phyloP scores from a whole-genome alignment of 768 basidiomycete species.

The Kwoniella heveanensis region DNA sequence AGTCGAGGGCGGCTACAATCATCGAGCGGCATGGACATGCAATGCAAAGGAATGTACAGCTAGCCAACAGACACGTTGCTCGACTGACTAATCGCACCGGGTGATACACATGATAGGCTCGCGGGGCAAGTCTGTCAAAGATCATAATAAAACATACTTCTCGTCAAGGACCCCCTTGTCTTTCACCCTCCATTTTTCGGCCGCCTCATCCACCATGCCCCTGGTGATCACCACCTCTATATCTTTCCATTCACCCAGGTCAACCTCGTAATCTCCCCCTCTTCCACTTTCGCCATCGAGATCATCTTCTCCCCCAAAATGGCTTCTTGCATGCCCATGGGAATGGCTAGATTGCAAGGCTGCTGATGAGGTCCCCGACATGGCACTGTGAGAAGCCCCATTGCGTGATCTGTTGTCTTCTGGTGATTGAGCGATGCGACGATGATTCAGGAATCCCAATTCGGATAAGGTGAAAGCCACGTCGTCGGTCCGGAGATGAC shows the following conservation, averaged over 20 bases:
- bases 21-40: too few relatives aligned
- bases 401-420: background rate
- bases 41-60: too few relatives aligned
- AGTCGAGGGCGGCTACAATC: too few relatives aligned
- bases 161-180: slow-evolving; percentile 53
- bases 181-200: slow-evolving; percentile 71
- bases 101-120: too few relatives aligned
- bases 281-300: slow-evolving; percentile 43
- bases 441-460: slow-evolving; percentile 68
- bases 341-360: background rate
- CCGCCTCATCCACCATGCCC: slow-evolving; percentile 70
- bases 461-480: slow-evolving; percentile 85
- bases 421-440: slow-evolving; percentile 15
- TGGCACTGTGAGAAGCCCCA: slow-evolving; percentile 11
- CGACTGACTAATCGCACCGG: too few relatives aligned
- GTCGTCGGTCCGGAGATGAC: slow-evolving; percentile 81
- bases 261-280: slow-evolving; percentile 39
- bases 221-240: slow-evolving; percentile 64
- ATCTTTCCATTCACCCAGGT: slow-evolving; percentile 48
- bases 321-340: background rate
- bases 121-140: too few relatives aligned
- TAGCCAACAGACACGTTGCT: too few relatives aligned
- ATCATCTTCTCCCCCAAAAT: slow-evolving; percentile 15
- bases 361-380: slow-evolving; percentile 24
- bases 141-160: slow-evolving; percentile 50